phyloP scores from a whole-genome alignment of 306 rosid genomes.

The Cucurbita ficifolia region DNA sequence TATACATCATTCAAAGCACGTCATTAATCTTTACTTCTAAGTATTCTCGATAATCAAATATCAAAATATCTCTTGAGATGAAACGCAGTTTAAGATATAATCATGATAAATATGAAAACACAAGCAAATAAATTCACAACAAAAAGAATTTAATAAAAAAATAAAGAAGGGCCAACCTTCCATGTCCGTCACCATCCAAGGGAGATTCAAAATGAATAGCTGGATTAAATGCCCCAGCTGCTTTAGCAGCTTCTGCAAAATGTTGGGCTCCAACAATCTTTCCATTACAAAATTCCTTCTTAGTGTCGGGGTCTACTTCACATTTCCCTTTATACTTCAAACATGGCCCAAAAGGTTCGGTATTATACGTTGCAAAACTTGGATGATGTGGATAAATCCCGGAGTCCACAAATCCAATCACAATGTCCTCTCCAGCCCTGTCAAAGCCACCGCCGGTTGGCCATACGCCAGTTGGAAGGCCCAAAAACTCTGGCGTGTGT shows the following conservation, averaged over 20 bases:
- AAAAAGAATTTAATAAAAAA: neutral
- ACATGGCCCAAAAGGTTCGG: constrained; percentile 76
- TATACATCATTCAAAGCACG: neutral
- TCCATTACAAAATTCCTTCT: constrained; percentile 77
- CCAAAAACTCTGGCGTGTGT: constrained; percentile 96
- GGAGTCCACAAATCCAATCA: constrained; percentile 93
- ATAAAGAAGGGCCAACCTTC: constrained; percentile 46
- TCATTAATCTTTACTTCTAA: no score
- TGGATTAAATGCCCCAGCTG: constrained; percentile 90
- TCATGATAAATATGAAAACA: no score
- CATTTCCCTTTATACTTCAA: constrained; percentile 85
- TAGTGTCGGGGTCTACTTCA: constrained; percentile 76
- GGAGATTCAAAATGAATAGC: constrained; percentile 88
- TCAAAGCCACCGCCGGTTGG: constrained; percentile 99
- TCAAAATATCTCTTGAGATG: no score
- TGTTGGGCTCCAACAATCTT: constrained; percentile 98
- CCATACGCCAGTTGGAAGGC: constrained; percentile 99
- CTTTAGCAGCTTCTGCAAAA: constrained; percentile 93
- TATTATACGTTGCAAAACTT: constrained; percentile 51
- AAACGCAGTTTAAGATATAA: no score
- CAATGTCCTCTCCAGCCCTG: constrained; percentile 92
- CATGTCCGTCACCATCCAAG: constrained; percentile 97
- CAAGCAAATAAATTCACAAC: no score
- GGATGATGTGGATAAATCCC: constrained; percentile 93
- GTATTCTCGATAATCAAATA: no score